These are phyloP conservation scores for Cladobotryum mycophilum DNA, from an alignment of 2,329 filamentous ascomycete genomes.

Conservation along the genomic window DNA sequence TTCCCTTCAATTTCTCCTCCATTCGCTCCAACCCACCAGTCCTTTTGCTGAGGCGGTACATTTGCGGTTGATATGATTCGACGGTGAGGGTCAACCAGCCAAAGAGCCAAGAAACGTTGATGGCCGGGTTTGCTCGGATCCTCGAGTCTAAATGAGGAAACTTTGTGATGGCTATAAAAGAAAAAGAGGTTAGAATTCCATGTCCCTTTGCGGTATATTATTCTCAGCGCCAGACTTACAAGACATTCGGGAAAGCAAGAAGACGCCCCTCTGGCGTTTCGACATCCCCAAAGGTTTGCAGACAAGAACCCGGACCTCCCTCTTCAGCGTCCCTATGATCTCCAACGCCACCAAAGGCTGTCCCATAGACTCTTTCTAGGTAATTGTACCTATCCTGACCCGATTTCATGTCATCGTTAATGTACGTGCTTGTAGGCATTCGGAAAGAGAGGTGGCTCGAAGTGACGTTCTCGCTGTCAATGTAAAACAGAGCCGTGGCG, in stretches of 20 bases:
- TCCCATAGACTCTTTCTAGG: constrained; percentile 15
- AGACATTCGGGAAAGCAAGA: constrained; percentile 21
- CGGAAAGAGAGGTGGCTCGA: constrained; percentile 8
- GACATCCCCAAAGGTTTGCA: constrained; percentile 19
- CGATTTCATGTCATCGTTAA: not conserved
- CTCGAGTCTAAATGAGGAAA: constrained; percentile 36
- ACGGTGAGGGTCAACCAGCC: constrained; percentile 44
- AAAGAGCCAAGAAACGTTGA: constrained; percentile 46
- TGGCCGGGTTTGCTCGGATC: constrained; percentile 45
- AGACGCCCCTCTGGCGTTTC: constrained; percentile 18
- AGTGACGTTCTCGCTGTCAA: constrained; percentile 11
- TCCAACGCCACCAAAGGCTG: not conserved
- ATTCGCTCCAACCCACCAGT: constrained; percentile 21
- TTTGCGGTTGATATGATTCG: constrained; percentile 30
- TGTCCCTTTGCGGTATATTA: not conserved
- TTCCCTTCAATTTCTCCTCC: not conserved
- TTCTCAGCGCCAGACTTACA: constrained; percentile 6
- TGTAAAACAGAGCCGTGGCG: constrained; percentile 22
- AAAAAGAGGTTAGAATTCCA: not conserved
- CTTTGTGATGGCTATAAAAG: constrained; percentile 4
- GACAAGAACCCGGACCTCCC: not conserved
- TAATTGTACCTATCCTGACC: constrained; percentile 9
- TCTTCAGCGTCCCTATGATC: not conserved
- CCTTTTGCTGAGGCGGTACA: constrained; percentile 26
- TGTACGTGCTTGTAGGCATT: not conserved